Conservation (phyloP, 2,329 filamentous ascomycete genomes). For the Botrytis squamosa region DNA sequence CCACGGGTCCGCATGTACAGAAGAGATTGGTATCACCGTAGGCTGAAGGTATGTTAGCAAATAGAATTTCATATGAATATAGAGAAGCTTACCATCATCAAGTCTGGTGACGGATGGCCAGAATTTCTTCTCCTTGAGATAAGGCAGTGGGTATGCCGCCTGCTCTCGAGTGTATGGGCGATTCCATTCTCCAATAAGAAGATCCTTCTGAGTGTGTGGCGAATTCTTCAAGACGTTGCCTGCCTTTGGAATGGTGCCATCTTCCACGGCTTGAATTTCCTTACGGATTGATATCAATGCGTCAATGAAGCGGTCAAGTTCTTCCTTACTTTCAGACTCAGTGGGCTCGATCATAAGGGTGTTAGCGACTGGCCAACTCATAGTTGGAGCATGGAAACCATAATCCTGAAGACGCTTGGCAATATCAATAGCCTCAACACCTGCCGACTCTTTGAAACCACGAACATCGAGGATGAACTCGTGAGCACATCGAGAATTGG, state of each 20-base stretch:
- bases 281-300: constrained; percentile 81
- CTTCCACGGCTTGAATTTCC: constrained; percentile 82
- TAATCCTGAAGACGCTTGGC: constrained; percentile 97
- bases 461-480: constrained; percentile 95
- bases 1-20: constrained; percentile 88
- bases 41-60: constrained; percentile 49
- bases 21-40: constrained; percentile 92
- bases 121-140: constrained; percentile 92
- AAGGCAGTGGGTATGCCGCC: constrained; percentile 83
- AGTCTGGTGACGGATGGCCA: constrained; percentile 87
- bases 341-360: constrained; percentile 98
- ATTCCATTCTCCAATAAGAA: constrained; percentile 75
- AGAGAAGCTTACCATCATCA: constrained; percentile 70
- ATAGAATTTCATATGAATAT: constrained; percentile 21
- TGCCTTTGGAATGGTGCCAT: constrained; percentile 70
- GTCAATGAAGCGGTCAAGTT: constrained; percentile 91
- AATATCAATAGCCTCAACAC: constrained; percentile 89
- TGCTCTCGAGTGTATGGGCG: constrained; percentile 77
- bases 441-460: constrained; percentile 77
- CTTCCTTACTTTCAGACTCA: constrained; percentile 86
- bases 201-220: constrained; percentile 80
- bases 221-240: constrained; percentile 86
- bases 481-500: constrained; percentile 83
- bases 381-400: constrained; percentile 94
- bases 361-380: constrained; percentile 94